Base-by-base conservation (phyloP, 148 eudicot genomes). In the Chenopodium berlandieri region DNA sequence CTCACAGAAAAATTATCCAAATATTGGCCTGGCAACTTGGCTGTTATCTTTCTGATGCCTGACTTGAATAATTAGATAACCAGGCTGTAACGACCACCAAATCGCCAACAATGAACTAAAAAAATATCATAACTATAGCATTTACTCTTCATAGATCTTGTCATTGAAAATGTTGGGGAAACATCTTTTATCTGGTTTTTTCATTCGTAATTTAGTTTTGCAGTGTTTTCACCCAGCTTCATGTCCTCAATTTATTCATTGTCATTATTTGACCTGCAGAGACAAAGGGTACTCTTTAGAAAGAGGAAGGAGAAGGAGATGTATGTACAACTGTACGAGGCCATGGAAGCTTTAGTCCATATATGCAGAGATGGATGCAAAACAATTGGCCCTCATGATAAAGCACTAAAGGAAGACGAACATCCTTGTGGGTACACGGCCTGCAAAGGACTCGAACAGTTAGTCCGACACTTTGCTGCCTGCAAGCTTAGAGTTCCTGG, bases 301-400 rank as follows among this genome's bases (percentile, higher is more conserved):
- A 92, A 88, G 88, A 68, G 48, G 46, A 83, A 90, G 4, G 98
- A 94, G 84, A 90, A 86, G 81, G 90, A 83, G 69, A 83, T 86
- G 23, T 97, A 97, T 84, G 47, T 81, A 65, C 91, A 97, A 80
- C 70, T 97, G 46, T 90, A 92, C 65, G 97, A 94, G 64, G 99
- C 98, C 69, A 97, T 97, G 99, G 99, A 97, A 81, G 95, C 98
- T 23, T 83, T 97, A 63, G 98, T 94, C 30, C 99, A 94, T 77
- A 92, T 94, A 77, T 97, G 90, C 67, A 92, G 54, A 85, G 99
- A 97, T 52, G 99, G 98, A 56, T 94, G 99, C 82, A 88, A 88
- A 86, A 94, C 93, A 6, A 92, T 97, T 13, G 97, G 99, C 32
- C 99, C 98, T 25, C 88, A 84, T 13, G 91, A 94, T 54, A 92